phyloP scores from a whole-genome alignment of 176 grass and related monocot genomes.

The Eragrostis nindensis region DNA sequence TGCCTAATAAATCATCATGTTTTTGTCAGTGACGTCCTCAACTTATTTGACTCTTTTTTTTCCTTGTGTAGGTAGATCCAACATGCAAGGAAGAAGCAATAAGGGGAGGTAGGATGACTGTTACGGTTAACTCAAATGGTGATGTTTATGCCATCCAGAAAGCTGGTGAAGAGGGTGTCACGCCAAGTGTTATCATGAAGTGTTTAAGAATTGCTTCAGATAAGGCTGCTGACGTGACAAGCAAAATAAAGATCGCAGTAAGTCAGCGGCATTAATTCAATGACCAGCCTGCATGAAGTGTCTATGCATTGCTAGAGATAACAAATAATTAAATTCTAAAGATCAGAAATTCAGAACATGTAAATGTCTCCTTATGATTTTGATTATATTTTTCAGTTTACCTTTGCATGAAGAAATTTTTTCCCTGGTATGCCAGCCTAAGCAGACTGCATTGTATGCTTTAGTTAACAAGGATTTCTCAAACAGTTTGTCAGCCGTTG shows the following conservation, averaged over 20 bases:
- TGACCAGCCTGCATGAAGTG: no score
- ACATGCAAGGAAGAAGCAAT: slow-evolving; percentile 95
- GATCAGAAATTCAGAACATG: background rate
- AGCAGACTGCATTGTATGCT: background rate
- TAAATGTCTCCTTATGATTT: background rate
- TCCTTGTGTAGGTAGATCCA: slow-evolving; percentile 75
- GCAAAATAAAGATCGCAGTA: slow-evolving; percentile 83
- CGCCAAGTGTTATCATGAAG: slow-evolving; percentile 84
- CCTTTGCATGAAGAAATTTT: background rate
- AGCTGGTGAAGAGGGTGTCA: slow-evolving; percentile 80
- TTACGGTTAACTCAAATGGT: slow-evolving; percentile 86
- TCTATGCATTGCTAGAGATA: no score
- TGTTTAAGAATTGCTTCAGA: slow-evolving; percentile 85
- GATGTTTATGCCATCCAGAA: slow-evolving; percentile 96
- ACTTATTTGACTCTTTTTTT: slow-evolving; percentile 29
- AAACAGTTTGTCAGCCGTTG: background rate
- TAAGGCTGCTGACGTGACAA: slow-evolving; percentile 91
- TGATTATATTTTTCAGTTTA: background rate
- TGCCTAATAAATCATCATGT: background rate
- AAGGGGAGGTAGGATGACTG: slow-evolving; percentile 91
- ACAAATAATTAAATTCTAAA: no score
- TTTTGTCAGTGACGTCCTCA: background rate
- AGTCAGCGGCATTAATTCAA: slow-evolving; percentile 34
- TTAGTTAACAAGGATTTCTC: background rate
- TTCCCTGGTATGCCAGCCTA: background rate